Evolutionary conservation across 176 grass and related monocot genomes (phyloP), one percentile per base, ranked within the genome.

Genomic region (Oryza glaberrima): DNA sequence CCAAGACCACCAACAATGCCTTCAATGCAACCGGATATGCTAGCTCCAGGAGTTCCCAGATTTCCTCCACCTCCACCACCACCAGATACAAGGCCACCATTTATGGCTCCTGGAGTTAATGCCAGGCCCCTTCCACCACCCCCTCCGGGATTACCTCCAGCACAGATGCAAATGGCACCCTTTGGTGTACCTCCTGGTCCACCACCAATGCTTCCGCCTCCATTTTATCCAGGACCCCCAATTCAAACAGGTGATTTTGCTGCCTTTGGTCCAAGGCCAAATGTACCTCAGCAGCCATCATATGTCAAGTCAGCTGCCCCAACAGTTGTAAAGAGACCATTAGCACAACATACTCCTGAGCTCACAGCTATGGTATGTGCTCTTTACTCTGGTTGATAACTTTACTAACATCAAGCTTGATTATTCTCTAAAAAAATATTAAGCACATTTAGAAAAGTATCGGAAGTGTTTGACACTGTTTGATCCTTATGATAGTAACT

Each of bases 231-330:
- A 46, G 93, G 93, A 67, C 68, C 81, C 11, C 82, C 84, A 83
- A 49, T 76, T 40, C 84, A 94, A 78, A 75, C 83, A 80, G 89
- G 89, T 64, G 93, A 95, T 25, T 83, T 90, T 80, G 76, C 81
- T 83, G 83, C 87, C 48, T 88, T 94, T 22, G 86, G 65, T 51
- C 91, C 93, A 75, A 86, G 82, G 45, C 89, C 93, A 65, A 85
- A 90, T 75, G 74, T 85, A 78, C 94, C 91, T 76, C 96, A 94
- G 79, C 94, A 94, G 78, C 94, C 96, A 82, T 96, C 96, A 71
- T 99, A 99, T 91, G 90, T 99, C 60, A 99, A 99, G 46, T 94
- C 96, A 25, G 96, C 96, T 74, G 96, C 96, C 65, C 87, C 96
- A 54, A 99, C 96, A 32, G 96, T 99, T 86, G 88, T 99, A 17